Conservation (phyloP, 2,329 filamentous ascomycete species). For the Colletotrichum sp. region DNA sequence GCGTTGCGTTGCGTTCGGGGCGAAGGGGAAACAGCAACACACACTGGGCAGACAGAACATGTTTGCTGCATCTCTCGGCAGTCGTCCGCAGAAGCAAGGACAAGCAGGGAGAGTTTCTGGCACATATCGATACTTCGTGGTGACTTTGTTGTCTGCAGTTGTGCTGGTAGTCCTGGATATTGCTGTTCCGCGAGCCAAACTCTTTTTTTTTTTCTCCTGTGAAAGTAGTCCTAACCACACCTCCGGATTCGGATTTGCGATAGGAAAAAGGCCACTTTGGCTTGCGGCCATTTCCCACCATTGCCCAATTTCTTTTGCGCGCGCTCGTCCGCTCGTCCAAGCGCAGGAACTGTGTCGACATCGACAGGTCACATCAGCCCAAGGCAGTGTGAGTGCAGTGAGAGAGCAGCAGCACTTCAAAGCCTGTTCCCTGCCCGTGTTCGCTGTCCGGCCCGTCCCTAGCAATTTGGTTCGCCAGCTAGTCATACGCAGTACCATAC, state of each 20-base stretch:
- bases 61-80: neutral
- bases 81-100: neutral
- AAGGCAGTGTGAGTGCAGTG: neutral
- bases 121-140: neutral
- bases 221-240: neutral
- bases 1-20: neutral
- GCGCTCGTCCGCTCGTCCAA: neutral
- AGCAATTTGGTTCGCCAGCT: constrained; percentile 5
- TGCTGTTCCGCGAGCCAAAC: neutral
- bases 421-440: constrained; percentile 19
- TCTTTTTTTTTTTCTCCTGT: neutral
- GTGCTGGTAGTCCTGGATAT: neutral
- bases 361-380: neutral
- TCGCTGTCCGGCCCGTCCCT: constrained; percentile 22
- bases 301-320: neutral
- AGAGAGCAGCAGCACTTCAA: neutral
- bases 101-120: neutral
- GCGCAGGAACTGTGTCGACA: neutral
- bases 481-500: neutral
- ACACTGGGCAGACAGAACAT: neutral
- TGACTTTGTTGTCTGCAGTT: neutral
- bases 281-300: neutral
- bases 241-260: neutral
- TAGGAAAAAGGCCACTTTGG: neutral
- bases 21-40: neutral